Base-by-base conservation (phyloP, 2,329 filamentous ascomycete species). In the Colletotrichum siamense region DNA sequence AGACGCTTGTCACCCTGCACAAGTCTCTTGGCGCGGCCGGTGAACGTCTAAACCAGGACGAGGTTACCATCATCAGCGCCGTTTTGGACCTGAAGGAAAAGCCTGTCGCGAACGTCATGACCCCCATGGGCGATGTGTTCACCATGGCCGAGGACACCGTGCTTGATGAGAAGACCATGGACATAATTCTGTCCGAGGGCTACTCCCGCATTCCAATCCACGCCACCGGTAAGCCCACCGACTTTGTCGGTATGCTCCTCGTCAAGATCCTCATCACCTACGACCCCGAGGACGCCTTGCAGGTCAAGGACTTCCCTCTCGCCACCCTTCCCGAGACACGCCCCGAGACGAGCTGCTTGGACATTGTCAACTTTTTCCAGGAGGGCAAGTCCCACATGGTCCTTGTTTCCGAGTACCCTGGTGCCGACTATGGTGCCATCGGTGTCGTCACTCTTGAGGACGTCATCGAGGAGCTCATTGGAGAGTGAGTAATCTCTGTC, bases 351-450 rank as follows among this genome's bases (percentile, higher is more conserved):
- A 98, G 96, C 87, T 99, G 97, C 83, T 87, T 99, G 72, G 97
- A 99, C 84, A 99, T 99, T 81, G 95, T 99, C 86, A 99, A 99
- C 87, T 99, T 98, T 86, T 99, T 99, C 88, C 97, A 99, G 85
- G 97, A 99, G 88, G 97, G 97, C 81, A 99, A 99, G 84, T 98
- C 96, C 2, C 97, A 99, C 85, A 98, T 99, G 96, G 96, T 99
- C 1, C 89, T 99, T 32, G 97, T 99, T 10, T 98, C 96, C 0
- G 95, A 98, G 81, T 90, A 86, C 36, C 97, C 97, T 1, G 96
- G 96, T n/a, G 95, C 98, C 79, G 94, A 98, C 81, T 93, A 95
- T 81, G 97, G 97, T 62, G 96, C 96, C 8, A 88, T 98, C 15
- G 97, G 97, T 72, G 97, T 99, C 5, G 95, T 99, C 18, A 99